Percentiles rank a stretch among this genome's conserved stretches.
These are phyloP conservation scores for Paracamarosporium sp. DNA, from an alignment of 2,329 filamentous ascomycete species.

Conservation along the genomic window DNA sequence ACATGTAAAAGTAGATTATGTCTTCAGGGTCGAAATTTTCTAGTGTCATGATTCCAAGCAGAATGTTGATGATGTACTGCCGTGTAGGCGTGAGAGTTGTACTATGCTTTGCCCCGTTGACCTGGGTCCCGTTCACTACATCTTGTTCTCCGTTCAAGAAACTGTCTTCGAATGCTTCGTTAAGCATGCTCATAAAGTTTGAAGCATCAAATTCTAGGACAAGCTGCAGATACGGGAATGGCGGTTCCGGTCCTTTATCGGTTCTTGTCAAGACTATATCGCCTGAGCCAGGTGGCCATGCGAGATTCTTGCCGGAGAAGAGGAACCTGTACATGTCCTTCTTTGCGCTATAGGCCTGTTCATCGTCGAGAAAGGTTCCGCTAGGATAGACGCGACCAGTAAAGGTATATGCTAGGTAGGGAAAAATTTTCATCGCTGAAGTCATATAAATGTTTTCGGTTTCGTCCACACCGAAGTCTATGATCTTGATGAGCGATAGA, in stretches of 20 bases:
- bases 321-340: constrained; percentile 90
- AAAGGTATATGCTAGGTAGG: constrained; percentile 89
- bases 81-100: constrained; percentile 67
- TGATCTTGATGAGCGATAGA: constrained; percentile 66
- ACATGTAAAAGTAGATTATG: constrained; percentile 97
- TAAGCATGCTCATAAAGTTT: constrained; percentile 92
- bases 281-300: constrained; percentile 73
- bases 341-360: constrained; percentile 78
- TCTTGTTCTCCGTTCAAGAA: constrained; percentile 86
- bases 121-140: constrained; percentile 60
- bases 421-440: constrained; percentile 89
- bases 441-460: constrained; percentile 69
- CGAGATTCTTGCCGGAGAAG: constrained; percentile 81
- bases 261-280: constrained; percentile 66
- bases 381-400: constrained; percentile 93
- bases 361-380: constrained; percentile 74
- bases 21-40: constrained; percentile 78
- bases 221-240: constrained; percentile 84
- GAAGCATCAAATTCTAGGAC: constrained; percentile 88
- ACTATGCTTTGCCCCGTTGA: constrained; percentile 57
- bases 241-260: constrained; percentile 67
- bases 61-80: constrained; percentile 89
- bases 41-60: constrained; percentile 87
- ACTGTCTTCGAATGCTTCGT: constrained; percentile 94
- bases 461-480: constrained; percentile 62